These are phyloP conservation scores for Parmelia sp. DNA, from an alignment of 495 filamentous ascomycete genomes.

Conservation along the genomic window DNA sequence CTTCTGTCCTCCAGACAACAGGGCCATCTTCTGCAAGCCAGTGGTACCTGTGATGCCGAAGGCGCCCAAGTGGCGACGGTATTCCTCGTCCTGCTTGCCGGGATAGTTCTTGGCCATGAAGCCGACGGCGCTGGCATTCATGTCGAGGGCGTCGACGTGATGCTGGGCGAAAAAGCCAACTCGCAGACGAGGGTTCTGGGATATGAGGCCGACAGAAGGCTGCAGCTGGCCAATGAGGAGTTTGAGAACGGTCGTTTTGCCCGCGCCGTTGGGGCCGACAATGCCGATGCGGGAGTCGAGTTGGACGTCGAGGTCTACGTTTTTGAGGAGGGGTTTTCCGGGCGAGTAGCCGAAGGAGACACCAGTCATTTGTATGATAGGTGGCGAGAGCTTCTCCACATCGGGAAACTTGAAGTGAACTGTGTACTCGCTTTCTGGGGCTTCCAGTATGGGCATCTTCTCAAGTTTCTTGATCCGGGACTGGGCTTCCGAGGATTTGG, in stretches of 20 bases:
- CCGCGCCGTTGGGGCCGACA: constrained; percentile 95
- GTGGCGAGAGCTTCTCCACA: constrained; percentile 93
- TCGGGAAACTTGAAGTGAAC: constrained; percentile 98
- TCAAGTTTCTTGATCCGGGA: constrained; percentile 98
- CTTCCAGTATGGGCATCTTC: constrained; percentile 84
- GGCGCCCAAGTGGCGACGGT: constrained; percentile 89
- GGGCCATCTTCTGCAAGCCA: constrained; percentile 89
- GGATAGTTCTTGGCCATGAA: constrained; percentile 94
- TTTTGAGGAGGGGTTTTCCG: constrained; percentile 71
- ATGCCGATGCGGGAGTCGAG: constrained; percentile 98
- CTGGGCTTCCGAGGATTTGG: constrained; percentile 96
- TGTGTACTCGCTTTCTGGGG: constrained; percentile 88
- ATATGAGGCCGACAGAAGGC: constrained; percentile 74
- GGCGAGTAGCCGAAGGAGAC: constrained; percentile 86
- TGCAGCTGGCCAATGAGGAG: constrained; percentile 82
- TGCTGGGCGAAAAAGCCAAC: constrained; percentile 98
- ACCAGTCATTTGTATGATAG: constrained; percentile 93
- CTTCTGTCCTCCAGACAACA: constrained; percentile 96
- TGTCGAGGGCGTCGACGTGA: constrained; percentile 93
- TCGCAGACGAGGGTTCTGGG: constrained; percentile 76
- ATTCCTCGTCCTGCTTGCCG: constrained; percentile 91
- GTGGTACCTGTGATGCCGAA: constrained; percentile 99
- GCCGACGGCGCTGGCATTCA: constrained; percentile 77
- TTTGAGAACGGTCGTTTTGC: constrained; percentile 95
- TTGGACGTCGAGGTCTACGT: constrained; percentile 93